Conservation (phyloP, 2,329 filamentous ascomycete genomes). For the Madurella mycetomatis region DNA sequence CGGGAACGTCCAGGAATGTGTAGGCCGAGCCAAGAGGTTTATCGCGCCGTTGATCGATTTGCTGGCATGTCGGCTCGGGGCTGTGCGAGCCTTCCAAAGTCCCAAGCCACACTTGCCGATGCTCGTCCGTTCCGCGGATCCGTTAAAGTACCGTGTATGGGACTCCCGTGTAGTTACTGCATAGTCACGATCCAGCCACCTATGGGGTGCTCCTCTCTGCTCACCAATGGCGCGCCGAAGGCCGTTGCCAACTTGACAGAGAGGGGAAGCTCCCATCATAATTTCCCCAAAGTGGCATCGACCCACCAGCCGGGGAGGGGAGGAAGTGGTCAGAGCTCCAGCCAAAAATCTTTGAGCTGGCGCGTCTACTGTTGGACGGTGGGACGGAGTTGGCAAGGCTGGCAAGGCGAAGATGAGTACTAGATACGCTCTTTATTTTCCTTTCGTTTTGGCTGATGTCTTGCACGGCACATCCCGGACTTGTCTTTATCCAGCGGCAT, state of each 20-base stretch:
- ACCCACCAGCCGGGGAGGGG: slow-evolving; percentile 12
- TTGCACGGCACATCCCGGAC: too few species aligned
- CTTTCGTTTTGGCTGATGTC: too few species aligned
- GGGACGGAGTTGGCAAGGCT: background rate
- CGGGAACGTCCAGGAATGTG: background rate
- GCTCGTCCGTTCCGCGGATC: background rate
- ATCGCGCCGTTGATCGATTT: background rate
- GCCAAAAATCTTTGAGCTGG: background rate
- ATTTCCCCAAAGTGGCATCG: slow-evolving; percentile 24
- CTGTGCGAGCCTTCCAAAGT: background rate
- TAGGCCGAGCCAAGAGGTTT: too few species aligned
- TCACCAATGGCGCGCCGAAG: slow-evolving; percentile 12
- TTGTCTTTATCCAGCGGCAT: background rate
- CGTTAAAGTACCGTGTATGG: background rate
- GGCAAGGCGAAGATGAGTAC: too few species aligned
- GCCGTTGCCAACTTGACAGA: background rate
- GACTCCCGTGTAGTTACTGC: too few species aligned
- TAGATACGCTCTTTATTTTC: too few species aligned
- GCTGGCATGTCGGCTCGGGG: background rate
- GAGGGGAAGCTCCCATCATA: slow-evolving; percentile 17
- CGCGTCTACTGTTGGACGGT: background rate
- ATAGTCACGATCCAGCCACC: background rate
- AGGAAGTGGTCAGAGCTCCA: slow-evolving; percentile 8
- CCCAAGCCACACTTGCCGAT: background rate
- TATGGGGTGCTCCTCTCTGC: slow-evolving; percentile 5